Base-by-base conservation (phyloP, 148 eudicot genomes). In the Vaccinium darrowii region DNA sequence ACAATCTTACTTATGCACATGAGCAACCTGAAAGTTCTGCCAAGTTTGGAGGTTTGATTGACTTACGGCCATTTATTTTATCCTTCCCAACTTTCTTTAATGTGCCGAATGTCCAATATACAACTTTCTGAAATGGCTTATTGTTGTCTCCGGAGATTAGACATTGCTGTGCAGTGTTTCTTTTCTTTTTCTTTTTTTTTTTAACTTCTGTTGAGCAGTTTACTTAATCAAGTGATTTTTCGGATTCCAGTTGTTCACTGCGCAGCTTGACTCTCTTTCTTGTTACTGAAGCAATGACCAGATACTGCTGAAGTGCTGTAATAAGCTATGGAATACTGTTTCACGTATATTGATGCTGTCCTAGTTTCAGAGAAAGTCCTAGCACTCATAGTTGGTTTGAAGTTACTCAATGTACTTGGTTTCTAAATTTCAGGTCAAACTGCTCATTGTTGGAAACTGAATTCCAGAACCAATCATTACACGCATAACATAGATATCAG, bases 1-100 rank as follows among this genome's bases (percentile, higher is more conserved):
- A 94, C 81, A 96, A 96, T 86, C 91, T 96, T 81, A 93, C 97
- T 82, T 92, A 90, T 86, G 99, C 97, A 76, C 98, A 91, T 79
- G 94, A 92, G 89, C 98, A 96, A 87, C 94, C 94, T 27, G 94
- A 90, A 85, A 94, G 89, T 80, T 94, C 94, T 83, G 92, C 93
- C 75, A 92, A 87, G 85, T 93, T 94, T 88, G 99, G 98, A 93
- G 99, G 98, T 96, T 80, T 84, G 92, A 4, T 79, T 60, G 67
- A 82, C 81, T 73, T 69, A 67, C 80, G 78, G 60, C 78, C 77
- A 54, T 77, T 86, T 65, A 71, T 65, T 39, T 47, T 57, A 30
- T 21, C 57, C 53, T 82, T 76, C 25, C 76, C 65, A 19, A n/a
- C 23, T 8, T 86, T 58, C 63, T 25, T 56, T 36, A 5, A 27